Evolutionary conservation across 805 yeast genomes (phyloP), one percentile per base, ranked within the genome.

Genomic region (Candida pini): DNA sequence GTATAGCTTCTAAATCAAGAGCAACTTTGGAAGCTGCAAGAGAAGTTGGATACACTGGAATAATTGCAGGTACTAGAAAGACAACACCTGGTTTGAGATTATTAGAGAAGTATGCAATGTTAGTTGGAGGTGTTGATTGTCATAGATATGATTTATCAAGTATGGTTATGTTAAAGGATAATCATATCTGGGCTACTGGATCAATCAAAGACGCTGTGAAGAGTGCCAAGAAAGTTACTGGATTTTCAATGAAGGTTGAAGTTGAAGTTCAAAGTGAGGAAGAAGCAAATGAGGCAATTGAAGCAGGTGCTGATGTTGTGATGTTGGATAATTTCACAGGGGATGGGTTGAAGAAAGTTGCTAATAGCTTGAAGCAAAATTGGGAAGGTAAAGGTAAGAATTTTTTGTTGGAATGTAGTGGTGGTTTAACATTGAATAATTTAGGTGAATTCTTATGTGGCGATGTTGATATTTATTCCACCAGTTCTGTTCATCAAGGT

Each of bases 111-210:
- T 89, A 89, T 61, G 81, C 95, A 17, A 90, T 89, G 97, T 63
- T 86, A 21, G 94, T 89, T 8, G 97, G 97, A 21, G 97, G 97
- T 3, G 83, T 86, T 36, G 97, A 89, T 54, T 73, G 92, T 36
- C 97, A 89, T 58, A 70, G 97, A 44, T 86, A 86, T 54, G 97
- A 90, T 55, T 72, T 89, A 37, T 80, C 92, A 29, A 75, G 92
- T 2, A 89, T 89, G 97, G 89, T 90, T 2, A 89, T 90, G 97
- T 71, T 89, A 48, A 89, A 89, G 58, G 97, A 89, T 54, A 89
- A 89, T 58, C 97, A 90, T 54, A 72, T 89, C 26, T 84, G 92
- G 78, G 79, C 95, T 4, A 84, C 94, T 2, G 97, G 97, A 0
- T 86, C 95, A 19, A 90, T 89, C 42, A 83, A 95, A 4, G 64